Evolutionary conservation across 495 filamentous ascomycete species (phyloP).

Genomic region (Zalerion maritima): DNA sequence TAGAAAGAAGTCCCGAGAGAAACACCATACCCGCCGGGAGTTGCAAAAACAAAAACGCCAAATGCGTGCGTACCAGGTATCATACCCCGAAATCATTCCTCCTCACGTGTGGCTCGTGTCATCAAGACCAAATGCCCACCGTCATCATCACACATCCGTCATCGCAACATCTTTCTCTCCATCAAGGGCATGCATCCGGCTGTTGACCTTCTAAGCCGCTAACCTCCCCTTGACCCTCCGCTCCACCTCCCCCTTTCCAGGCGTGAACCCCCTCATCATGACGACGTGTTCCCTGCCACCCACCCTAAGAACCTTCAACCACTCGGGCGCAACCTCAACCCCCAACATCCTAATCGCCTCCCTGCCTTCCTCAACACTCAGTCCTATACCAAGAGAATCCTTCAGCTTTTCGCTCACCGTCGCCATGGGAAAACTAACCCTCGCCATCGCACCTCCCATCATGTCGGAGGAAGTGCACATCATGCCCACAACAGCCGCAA

Average conservation of each 20-base stretch:
- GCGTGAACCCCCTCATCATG: constrained; percentile 29
- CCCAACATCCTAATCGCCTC: constrained; percentile 42
- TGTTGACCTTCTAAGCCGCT: constrained; percentile 11
- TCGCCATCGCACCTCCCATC: constrained; percentile 10
- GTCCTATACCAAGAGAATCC: constrained; percentile 45
- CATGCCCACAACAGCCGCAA: constrained; percentile 43
- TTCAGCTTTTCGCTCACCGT: constrained; percentile 42
- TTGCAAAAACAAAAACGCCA: no score
- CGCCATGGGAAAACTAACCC: constrained; percentile 45
- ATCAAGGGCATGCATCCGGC: no score
- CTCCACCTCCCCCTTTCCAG: constrained; percentile 26
- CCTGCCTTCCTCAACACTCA: constrained; percentile 43
- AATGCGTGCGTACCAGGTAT: no score
- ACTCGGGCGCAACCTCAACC: constrained; percentile 45
- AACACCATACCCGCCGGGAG: no score
- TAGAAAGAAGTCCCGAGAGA: no score
- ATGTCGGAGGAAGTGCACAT: constrained; percentile 27
- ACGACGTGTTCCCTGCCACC: constrained; percentile 44
- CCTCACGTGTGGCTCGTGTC: no score
- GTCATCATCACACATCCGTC: no score
- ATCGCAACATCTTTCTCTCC: no score
- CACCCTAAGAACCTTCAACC: constrained; percentile 41
- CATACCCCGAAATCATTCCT: no score
- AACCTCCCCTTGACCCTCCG: constrained; percentile 26
- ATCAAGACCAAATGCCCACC: no score